Evolutionary conservation across 306 rosid genomes (phyloP), one percentile per base, ranked within the genome.

Genomic region (Hippophae rhamnoides): DNA sequence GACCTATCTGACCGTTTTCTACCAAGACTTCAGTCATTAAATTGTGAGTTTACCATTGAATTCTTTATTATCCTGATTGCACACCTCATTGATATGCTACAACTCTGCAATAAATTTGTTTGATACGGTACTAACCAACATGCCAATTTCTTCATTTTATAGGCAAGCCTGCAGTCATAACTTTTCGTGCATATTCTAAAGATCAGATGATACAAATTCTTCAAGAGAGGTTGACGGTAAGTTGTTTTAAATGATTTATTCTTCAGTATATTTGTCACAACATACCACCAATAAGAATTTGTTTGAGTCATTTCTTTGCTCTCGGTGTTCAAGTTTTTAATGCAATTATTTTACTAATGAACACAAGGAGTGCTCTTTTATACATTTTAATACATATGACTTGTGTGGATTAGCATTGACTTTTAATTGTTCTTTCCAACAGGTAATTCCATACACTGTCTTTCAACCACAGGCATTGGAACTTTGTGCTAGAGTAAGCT

Each of bases 1-100:
- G 95, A 92, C 63, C 80, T 92, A 31, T 89, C 99, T 23, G 99
- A 83, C 70, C 96, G 96, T 49, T 92, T 88, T 69, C 89, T 92
- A 69, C 99, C 99, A 13, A 81, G 80, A 69, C 95, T 92, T 49
- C 80, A 82, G 74, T 74, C 99, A 56, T 70, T 88, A 68, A 92
- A 83, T 75, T 92, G 99, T 92, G 75, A 85, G 96, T 81, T 50
- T 14, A 6, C 27, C 46, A 7, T 41, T 61, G 41, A 10, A 31
- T 38, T 8, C 6, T 8, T 57, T 31, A 31, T 31, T 31, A 31
- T 31, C 38, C 38, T 31, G 38, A 31, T 4, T 31, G 38, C 38
- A 1, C 38, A 2, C 38, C 38, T 31, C 38, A 31, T 31, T 31
- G 38, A 31, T 31, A 31, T 31, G 38, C 5, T 31, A 31, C 38